Percentiles rank a stretch among this genome's conserved stretches.
These are phyloP conservation scores for Trichoderma cornu-damae DNA, from an alignment of 2,329 filamentous ascomycete genomes.

Conservation along the genomic window DNA sequence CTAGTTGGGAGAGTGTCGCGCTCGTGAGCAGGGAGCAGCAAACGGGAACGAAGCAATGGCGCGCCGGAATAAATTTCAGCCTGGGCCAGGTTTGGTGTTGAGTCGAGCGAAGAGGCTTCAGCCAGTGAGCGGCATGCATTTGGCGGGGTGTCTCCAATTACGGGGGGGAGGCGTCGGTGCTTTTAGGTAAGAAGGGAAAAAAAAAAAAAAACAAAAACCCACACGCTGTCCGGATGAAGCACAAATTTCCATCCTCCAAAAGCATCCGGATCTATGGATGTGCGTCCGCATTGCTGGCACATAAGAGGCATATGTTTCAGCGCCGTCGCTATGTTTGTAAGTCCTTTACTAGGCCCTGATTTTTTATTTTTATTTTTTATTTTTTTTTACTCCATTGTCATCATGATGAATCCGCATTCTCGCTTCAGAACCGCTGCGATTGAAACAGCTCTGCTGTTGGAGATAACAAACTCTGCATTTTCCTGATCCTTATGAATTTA, in stretches of 20 bases:
- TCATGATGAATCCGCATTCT: conserved; percentile 41
- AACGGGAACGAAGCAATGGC: conserved; percentile 20
- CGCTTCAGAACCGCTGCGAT: conserved; percentile 50
- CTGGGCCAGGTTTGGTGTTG: conserved; percentile 19
- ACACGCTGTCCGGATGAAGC: background rate
- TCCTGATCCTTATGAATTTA: conserved; percentile 30
- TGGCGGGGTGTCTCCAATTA: conserved; percentile 20
- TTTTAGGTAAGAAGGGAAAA: background rate
- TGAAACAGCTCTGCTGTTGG: conserved; percentile 42
- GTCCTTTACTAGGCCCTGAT: conserved; percentile 21
- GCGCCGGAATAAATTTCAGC: conserved; percentile 34
- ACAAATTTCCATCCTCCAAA: conserved; percentile 14
- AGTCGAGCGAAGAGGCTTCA: background rate
- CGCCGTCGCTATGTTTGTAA: conserved; percentile 36
- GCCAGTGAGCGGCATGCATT: conserved; percentile 18
- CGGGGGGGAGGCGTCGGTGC: conserved; percentile 16
- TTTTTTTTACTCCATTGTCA: conserved; percentile 17
- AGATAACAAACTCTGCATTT: conserved; percentile 41
- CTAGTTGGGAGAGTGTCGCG: conserved; percentile 25
- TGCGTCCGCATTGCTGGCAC: conserved; percentile 9
- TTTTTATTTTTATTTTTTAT: background rate
- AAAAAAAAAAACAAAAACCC: conserved; percentile 5
- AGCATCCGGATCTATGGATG: background rate
- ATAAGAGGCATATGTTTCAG: conserved; percentile 10
- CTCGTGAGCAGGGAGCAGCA: conserved; percentile 11